These are phyloP conservation scores for Hericium erinaceus DNA, from an alignment of 768 basidiomycete genomes.

Conservation along the genomic window DNA sequence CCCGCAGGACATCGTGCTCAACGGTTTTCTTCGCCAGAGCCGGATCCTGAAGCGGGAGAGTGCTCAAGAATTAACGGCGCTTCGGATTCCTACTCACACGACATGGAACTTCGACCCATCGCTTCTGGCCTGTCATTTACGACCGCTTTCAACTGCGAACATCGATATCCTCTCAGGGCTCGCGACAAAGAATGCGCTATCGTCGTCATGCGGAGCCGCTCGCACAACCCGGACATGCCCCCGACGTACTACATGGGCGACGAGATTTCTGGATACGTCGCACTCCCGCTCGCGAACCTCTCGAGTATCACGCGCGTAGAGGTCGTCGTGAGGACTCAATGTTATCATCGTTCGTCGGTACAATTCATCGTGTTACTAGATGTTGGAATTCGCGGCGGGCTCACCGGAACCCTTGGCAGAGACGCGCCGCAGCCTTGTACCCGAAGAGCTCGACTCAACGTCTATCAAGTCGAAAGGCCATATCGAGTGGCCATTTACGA, in stretches of 20 bases:
- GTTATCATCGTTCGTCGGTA: background rate
- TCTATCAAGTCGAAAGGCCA: background rate
- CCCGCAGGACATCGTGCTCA: no score
- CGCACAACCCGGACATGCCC: background rate
- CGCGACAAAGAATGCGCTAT: conserved; percentile 7
- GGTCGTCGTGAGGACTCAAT: conserved; percentile 3
- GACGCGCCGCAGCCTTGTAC: background rate
- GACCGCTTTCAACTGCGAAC: background rate
- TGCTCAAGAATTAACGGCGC: no score
- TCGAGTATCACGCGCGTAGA: conserved; percentile 3
- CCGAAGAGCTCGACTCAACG: background rate
- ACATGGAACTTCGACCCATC: background rate
- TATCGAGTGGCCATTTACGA: conserved; percentile 4
- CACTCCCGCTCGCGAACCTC: background rate
- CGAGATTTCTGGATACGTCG: conserved; percentile 1
- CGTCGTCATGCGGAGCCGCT: conserved; percentile 3
- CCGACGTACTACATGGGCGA: conserved; percentile 8
- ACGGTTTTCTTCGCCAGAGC: no score
- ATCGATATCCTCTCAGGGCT: background rate
- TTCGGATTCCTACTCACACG: background rate
- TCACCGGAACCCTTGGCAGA: background rate
- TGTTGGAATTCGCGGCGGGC: conserved; percentile 1
- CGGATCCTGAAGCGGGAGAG: no score
- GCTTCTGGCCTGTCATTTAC: background rate
- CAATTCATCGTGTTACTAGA: background rate